phyloP scores from a whole-genome alignment of 1,284 basidiomycete genomes.

The Cryptococcus sp. region DNA sequence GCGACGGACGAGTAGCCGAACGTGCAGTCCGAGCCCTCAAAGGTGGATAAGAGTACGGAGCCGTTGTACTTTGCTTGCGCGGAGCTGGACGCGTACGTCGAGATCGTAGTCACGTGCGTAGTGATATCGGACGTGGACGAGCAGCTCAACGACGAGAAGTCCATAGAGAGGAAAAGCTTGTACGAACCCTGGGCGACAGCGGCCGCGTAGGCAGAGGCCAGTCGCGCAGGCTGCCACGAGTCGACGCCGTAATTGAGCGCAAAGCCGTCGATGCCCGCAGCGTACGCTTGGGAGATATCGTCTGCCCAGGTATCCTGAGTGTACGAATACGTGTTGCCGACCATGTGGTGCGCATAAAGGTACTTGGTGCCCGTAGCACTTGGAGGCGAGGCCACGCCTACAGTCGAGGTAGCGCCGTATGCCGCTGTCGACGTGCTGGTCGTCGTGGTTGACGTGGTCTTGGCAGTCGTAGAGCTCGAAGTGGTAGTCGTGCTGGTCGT shows the following conservation, averaged over 20 bases:
- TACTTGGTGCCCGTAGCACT: slow-evolving; percentile 27
- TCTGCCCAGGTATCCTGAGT: slow-evolving; percentile 42
- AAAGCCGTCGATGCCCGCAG: slow-evolving; percentile 61
- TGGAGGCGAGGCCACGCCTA: slow-evolving; percentile 24
- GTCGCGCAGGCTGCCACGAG: slow-evolving; percentile 65
- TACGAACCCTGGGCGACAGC: slow-evolving; percentile 57
- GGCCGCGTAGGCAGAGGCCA: slow-evolving; percentile 64
- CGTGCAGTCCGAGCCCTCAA: slow-evolving; percentile 69
- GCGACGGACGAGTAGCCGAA: slow-evolving; percentile 61
- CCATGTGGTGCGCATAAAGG: slow-evolving; percentile 52
- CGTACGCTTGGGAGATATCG: slow-evolving; percentile 50
- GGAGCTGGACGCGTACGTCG: slow-evolving; percentile 61
- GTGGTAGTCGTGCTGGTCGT: slow-evolving; percentile 4
- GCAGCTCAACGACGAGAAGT: slow-evolving; percentile 58
- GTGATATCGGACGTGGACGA: slow-evolving; percentile 58
- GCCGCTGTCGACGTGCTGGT: neutral
- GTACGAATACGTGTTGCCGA: slow-evolving; percentile 52
- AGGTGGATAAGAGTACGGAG: slow-evolving; percentile 70
- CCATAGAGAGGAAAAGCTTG: slow-evolving; percentile 69
- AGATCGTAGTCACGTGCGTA: slow-evolving; percentile 63
- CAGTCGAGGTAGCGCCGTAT: slow-evolving; percentile 14
- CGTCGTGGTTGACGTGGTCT: slow-evolving; percentile 10
- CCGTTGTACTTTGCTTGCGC: slow-evolving; percentile 64
- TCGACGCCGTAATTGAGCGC: slow-evolving; percentile 68
- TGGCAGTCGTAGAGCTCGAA: neutral